phyloP scores from a whole-genome alignment of 352 stramenopile genomes.

The Phytophthora multivora region DNA sequence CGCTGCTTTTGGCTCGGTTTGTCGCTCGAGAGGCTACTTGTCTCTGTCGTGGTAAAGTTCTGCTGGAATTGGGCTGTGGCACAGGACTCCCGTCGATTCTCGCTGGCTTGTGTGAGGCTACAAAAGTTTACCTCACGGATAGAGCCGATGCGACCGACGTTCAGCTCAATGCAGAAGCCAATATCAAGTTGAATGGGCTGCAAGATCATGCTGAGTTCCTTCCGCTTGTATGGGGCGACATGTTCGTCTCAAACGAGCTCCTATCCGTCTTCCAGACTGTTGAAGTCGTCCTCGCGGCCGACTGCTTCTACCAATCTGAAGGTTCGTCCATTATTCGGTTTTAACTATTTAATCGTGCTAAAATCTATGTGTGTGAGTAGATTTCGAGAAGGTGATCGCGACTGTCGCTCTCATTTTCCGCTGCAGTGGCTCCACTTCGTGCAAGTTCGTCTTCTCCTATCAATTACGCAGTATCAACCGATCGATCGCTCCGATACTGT shows the following conservation, averaged over 20 bases:
- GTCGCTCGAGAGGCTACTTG: constrained; percentile 36
- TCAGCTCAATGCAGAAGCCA: constrained; percentile 52
- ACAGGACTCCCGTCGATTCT: constrained; percentile 72
- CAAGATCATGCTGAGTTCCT: constrained; percentile 40
- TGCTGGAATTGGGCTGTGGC: constrained; percentile 71
- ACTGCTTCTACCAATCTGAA: constrained; percentile 77
- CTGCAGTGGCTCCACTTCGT: constrained; percentile 34
- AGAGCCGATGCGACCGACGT: constrained; percentile 52
- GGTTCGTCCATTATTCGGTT: constrained; percentile 30
- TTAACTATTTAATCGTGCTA: not conserved
- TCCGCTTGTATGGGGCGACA: constrained; percentile 53
- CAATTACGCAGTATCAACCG: constrained; percentile 71
- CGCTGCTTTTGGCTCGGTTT: constrained; percentile 56
- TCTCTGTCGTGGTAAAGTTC: constrained; percentile 43
- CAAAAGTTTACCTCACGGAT: constrained; percentile 60
- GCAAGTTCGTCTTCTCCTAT: constrained; percentile 63
- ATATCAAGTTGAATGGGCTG: constrained; percentile 58
- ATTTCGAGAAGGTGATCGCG: constrained; percentile 75
- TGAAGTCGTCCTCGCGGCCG: constrained; percentile 59
- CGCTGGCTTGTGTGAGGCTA: constrained; percentile 42
- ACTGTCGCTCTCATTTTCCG: constrained; percentile 70
- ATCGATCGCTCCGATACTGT: constrained; percentile 59
- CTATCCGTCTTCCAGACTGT: constrained; percentile 37
- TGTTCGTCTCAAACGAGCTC: constrained; percentile 35
- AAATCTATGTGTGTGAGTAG: constrained; percentile 24